These are phyloP conservation scores for Yamadazyma akitaensis DNA, from an alignment of 805 yeast species.

Conservation along the genomic window DNA sequence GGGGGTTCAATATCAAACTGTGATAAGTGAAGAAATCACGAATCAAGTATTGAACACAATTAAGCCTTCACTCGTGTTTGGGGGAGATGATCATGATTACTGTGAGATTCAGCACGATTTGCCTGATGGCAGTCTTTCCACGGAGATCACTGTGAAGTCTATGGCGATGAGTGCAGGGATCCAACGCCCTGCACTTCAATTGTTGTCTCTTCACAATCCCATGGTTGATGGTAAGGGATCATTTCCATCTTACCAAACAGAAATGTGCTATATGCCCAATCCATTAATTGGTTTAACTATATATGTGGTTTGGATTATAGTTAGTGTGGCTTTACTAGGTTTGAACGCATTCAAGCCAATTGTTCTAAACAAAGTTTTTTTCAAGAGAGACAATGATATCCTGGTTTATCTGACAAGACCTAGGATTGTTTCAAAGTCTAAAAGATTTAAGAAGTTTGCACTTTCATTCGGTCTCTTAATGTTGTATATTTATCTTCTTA, in stretches of 20 bases:
- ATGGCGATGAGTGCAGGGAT: slow-evolving; percentile 43
- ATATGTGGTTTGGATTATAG: slow-evolving; percentile 25
- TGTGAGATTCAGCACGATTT: slow-evolving; percentile 67
- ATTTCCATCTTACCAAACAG: slow-evolving; percentile 31
- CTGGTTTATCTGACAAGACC: background rate
- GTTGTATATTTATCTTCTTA: slow-evolving; percentile 1
- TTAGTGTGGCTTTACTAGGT: slow-evolving; percentile 13
- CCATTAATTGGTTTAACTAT: slow-evolving; percentile 45
- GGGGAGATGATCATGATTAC: slow-evolving; percentile 97
- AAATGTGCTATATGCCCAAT: slow-evolving; percentile 54
- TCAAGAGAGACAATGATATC: background rate
- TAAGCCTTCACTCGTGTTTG: slow-evolving; percentile 65
- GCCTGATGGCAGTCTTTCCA: slow-evolving; percentile 10
- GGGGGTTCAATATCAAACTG: slow-evolving; percentile 90
- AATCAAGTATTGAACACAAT: slow-evolving; percentile 54
- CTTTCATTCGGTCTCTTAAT: background rate
- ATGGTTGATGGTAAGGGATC: slow-evolving; percentile 12
- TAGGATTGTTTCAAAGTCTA: background rate
- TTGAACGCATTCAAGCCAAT: slow-evolving; percentile 10
- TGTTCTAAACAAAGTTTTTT: background rate
- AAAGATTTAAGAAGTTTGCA: background rate
- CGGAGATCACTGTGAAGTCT: slow-evolving; percentile 39
- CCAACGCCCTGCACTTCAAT: slow-evolving; percentile 39
- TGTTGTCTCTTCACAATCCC: slow-evolving; percentile 42
- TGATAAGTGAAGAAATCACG: slow-evolving; percentile 57